Base-by-base conservation (phyloP, 208 protist genomes). In the Trypanosoma congolense region DNA sequence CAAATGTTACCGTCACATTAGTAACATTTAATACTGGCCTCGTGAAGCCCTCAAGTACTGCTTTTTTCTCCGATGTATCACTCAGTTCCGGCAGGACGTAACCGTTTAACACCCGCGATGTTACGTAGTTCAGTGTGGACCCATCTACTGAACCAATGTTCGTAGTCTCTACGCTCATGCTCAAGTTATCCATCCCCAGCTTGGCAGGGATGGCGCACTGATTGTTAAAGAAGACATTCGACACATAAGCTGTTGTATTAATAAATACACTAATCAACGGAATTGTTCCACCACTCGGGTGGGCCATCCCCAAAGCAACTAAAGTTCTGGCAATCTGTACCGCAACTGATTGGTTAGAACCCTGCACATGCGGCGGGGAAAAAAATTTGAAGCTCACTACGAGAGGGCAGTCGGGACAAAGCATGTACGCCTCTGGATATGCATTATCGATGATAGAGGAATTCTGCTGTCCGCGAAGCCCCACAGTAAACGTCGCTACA, bases 401-500 rank as follows among this genome's bases (percentile, higher is more conserved):
- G 59, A 92, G 50, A 4, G 28, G 8, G 42, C 85, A 92, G n/a
- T 85, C 55, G 2, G 59, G 63, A 46, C 85, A 92, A 36, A 78
- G 30, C 4, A 46, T 29, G 50, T 81, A 80, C 14, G 70, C 22
- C 6, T 60, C 61, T 4, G 85, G 85, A 26, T 80, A 70, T 4
- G 88, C 57, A 10, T 75, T 55, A 21, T 56, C n/a, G 25, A 92
- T 56, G 3, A 80, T 18, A 10, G 74, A 70, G 0, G 78, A 80
- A 51, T 83, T 90, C 43, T 67, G 68, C 19, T 65, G 25, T 1
- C 30, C 1, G 1, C 71, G 58, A 21, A 82, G 22, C 16, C 14
- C 0, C 3, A 46, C 6, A 5, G 46, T 53, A 21, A 30, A 43
- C 64, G 55, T 57, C 14, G 54, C 45, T 18, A 30, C 30, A 33